phyloP scores from a whole-genome alignment of 257 asterid species.

The Solanum corneliomulleri region DNA sequence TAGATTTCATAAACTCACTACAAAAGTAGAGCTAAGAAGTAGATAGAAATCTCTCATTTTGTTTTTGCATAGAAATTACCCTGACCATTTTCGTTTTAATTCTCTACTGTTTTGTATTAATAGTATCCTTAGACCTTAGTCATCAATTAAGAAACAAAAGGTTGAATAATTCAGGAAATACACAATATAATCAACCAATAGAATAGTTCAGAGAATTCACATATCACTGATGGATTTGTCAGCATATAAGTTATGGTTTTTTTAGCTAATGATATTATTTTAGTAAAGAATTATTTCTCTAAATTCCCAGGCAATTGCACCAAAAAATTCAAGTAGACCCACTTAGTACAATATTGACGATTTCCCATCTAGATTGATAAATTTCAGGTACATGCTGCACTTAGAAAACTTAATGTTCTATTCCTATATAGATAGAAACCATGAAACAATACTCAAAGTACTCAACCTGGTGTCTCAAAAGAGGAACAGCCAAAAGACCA shows the following conservation, averaged over 20 bases:
- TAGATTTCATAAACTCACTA: neutral
- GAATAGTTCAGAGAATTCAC: neutral
- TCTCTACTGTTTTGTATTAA: neutral
- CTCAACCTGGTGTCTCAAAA: constrained; percentile 72
- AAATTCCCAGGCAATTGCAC: neutral
- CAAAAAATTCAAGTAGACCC: neutral
- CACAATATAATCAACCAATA: neutral
- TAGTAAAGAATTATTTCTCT: neutral
- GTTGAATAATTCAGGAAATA: neutral
- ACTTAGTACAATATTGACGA: neutral
- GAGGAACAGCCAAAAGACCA: constrained; percentile 70
- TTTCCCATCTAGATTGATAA: neutral
- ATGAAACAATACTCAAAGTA: neutral
- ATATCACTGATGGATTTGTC: neutral
- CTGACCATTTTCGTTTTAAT: neutral
- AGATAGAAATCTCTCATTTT: neutral
- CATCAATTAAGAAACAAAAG: neutral
- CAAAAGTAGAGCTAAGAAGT: neutral
- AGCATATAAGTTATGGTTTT: neutral
- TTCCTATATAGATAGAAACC: neutral
- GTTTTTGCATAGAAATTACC: neutral
- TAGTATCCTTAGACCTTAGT: neutral
- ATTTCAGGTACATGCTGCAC: neutral
- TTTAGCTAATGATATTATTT: neutral
- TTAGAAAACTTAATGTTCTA: neutral